Evolutionary conservation across 176 grass and related monocot genomes (phyloP), one percentile per base, ranked within the genome.

Genomic region (Pontederia crassipes): DNA sequence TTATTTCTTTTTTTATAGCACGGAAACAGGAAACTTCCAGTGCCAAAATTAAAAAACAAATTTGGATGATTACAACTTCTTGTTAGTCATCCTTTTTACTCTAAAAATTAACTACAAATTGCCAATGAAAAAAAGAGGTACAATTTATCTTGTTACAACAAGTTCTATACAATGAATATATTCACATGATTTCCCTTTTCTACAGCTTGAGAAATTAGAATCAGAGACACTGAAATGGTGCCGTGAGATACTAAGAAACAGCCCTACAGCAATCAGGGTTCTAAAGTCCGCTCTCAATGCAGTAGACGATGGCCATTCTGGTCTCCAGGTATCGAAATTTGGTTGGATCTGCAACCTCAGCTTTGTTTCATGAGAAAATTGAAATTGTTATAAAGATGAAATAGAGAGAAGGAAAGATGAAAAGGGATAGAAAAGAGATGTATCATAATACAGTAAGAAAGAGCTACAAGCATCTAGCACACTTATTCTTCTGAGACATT

Each of bases 251-350:
- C 67, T 97, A 59, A 72, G 79, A 12, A 97, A 97, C 61, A 97
- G 81, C 45, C 87, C 92, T 59, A 97, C 69, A 58, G 84, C 87
- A 12, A 91, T 97, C 51, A 66, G 87, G 20, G 79, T 97, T 58
- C 68, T 97, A 68, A 97, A 97, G 71, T 85, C 84, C 61, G 79
- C 87, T 8, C 87, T 97, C 40, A 97, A 97, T 73, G 87, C 87
- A 17, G 84, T 72, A 18, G 87, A 97, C 45, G 92, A 97, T 46
- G 87, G 92, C 4, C 92, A 97, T 66, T 84, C 87, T 52, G 84
- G 87, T 26, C 81, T 97, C 55, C 87, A 91, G 83, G 91, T 96
- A 87, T 57, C 47, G 14, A 9, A 8, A 20, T 8, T 17, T 55
- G 54, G 18, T 5, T 15, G 4, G 8, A 17, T 17, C 17, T 55